Evolutionary conservation across 768 basidiomycete genomes (phyloP), one percentile per base, ranked within the genome.

Genomic region (Boletus barrowsii): DNA sequence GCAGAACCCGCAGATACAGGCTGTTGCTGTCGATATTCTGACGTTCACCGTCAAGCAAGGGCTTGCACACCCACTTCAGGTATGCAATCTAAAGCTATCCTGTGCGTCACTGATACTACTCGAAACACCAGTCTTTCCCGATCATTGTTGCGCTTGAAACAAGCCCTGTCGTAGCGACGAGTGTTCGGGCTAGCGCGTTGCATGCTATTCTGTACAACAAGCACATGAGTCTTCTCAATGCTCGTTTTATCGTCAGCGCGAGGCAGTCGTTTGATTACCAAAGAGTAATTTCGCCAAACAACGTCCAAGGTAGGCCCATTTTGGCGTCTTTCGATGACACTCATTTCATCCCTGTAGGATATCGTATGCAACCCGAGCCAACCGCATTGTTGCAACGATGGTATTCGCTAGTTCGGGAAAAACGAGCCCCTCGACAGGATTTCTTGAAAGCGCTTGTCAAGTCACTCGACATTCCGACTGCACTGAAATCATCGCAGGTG

Each of bases 21-120:
- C 80, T 18, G 79, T 87, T 20, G 96, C 95, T 8, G 81, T 98
- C 48, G 95, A 98, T 58, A 88, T 98, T 42, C 72, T 99, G 50
- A 88, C 83, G 33, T 96, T 97, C 63, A 95, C 94, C 0, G 85
- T 98, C 58, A 93, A 88, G 64, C 96, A 98, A 71, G 97, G 97
- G 3, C 78, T 98, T 48, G 92, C 93, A 6, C 95, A 98, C 72
- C 97, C 97, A 0, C 78, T 99, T 7, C 90, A 92, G 76, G 90
- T 88, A 63, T 49, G 79, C 49, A 6, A 35, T 41, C n/a, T 61
- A 30, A 33, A n/a, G 43, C 24, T 33, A n/a, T 42, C 17, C 4
- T 51, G 29, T 17, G 13, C 26, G 35, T 49, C 32, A 5, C 33
- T 42, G 47, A 58, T 54, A 13, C 41, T 35, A 51, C 17, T 32